phyloP scores from a whole-genome alignment of 192 early-diverging fungal genomes.

The Gonapodya sp. region DNA sequence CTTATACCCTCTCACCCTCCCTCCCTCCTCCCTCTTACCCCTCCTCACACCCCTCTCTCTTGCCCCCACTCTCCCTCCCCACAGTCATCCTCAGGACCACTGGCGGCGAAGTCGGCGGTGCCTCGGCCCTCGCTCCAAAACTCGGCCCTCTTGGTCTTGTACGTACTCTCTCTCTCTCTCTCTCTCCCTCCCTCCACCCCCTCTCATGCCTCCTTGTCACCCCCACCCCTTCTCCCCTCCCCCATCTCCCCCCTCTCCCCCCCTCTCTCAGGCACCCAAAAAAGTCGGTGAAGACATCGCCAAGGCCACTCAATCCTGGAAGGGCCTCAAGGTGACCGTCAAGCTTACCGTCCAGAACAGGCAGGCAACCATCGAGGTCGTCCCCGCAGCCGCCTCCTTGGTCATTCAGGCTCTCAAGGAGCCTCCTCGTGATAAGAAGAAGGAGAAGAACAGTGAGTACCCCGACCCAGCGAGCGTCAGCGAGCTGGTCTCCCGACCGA shows the following conservation, averaged over 20 bases:
- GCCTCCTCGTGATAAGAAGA: constrained; percentile 94
- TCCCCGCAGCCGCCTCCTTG: constrained; percentile 91
- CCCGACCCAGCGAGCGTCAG: not conserved
- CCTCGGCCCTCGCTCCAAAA: constrained; percentile 96
- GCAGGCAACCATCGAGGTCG: constrained; percentile 93
- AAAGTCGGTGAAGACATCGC: constrained; percentile 99
- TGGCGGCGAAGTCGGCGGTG: constrained; percentile 97
- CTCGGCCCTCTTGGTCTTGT: constrained; percentile 97
- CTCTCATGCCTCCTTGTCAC: not conserved
- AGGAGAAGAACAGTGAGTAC: constrained; percentile 93
- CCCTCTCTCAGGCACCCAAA: constrained; percentile 82
- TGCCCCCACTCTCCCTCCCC: not conserved
- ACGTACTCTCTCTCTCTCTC: no score
- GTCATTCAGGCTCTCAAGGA: constrained; percentile 97
- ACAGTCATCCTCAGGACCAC: constrained; percentile 88
- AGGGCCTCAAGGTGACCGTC: constrained; percentile 98
- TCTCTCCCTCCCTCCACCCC: no score
- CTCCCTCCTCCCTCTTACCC: not conserved
- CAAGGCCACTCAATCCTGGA: constrained; percentile 98
- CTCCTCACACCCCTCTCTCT: not conserved
- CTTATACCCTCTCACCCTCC: not conserved
- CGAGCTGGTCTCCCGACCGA: not conserved
- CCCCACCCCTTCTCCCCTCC: not conserved
- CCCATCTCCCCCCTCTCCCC: not conserved
- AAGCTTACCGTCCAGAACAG: constrained; percentile 99